Evolutionary conservation across 2,329 filamentous ascomycete species (phyloP).

Genomic region (Neonectria neomacrospora): DNA sequence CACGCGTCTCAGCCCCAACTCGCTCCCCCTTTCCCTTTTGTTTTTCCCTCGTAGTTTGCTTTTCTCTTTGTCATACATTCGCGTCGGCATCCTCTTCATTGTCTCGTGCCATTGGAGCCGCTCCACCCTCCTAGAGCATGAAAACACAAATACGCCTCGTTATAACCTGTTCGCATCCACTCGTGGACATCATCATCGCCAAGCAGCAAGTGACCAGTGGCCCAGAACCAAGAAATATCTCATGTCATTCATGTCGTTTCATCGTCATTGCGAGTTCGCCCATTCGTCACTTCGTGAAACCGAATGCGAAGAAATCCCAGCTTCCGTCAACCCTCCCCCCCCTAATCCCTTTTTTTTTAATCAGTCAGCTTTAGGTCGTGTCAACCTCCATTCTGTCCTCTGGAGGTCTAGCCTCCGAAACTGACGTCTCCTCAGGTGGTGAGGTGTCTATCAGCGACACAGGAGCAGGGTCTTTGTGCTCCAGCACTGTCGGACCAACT

Average conservation of each 20-base stretch:
- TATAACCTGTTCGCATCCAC: slow-evolving; percentile 32
- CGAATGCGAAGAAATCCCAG: slow-evolving; percentile 27
- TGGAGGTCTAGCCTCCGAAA: slow-evolving; percentile 39
- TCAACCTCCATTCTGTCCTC: slow-evolving; percentile 46
- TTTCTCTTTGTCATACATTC: slow-evolving; percentile 7
- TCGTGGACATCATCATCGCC: slow-evolving; percentile 13
- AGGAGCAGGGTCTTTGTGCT: slow-evolving; percentile 44
- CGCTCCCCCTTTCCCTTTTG: slow-evolving; percentile 7
- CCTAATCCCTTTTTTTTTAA: slow-evolving; percentile 26
- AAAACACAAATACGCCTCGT: slow-evolving; percentile 27
- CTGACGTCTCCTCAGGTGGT: slow-evolving; percentile 39
- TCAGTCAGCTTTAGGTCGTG: slow-evolving; percentile 23
- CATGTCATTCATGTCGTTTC: slow-evolving; percentile 45
- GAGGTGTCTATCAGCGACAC: slow-evolving; percentile 37
- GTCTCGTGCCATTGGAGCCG: slow-evolving; percentile 4
- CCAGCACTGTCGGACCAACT: slow-evolving; percentile 27
- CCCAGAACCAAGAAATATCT: slow-evolving; percentile 37
- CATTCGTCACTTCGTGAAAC: slow-evolving; percentile 30
- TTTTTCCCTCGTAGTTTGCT: slow-evolving; percentile 1
- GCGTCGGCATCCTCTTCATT: slow-evolving; percentile 4
- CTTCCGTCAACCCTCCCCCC: slow-evolving; percentile 17
- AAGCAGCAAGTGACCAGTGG: slow-evolving; percentile 35
- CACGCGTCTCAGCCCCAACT: not conserved
- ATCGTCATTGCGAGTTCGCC: slow-evolving; percentile 39
- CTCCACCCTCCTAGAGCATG: slow-evolving; percentile 1